Evolutionary conservation across 768 basidiomycete species (phyloP), one percentile per base, ranked within the genome.

Genomic region (Mrakia blollopis): DNA sequence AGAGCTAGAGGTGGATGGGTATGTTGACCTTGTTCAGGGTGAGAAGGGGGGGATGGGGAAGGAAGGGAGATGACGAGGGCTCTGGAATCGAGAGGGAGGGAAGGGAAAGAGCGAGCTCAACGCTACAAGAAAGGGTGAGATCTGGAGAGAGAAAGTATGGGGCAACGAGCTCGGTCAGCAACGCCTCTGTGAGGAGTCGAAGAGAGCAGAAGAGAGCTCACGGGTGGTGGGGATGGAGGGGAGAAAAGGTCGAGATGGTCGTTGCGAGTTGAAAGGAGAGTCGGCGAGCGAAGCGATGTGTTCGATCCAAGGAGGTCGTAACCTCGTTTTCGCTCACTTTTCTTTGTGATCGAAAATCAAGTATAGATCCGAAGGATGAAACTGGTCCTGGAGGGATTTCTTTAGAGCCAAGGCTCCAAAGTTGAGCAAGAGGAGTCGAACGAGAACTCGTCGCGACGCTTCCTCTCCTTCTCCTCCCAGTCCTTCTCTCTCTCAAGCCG

Each of bases 11-110:
- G 18, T 1, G 10, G 10, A 18, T 35, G 25, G 7, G 7, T 9
- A 11, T 32, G 4, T 23, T 37, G 65, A 35, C 65, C 16, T n/a
- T 68, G 30, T 28, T 30, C 16, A 18, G 25, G 63, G 8, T 65
- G 63, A 30, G 63, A 30, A 10, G 30, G 14, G 63, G 63, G 57
- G 57, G 30, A 11, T 21, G n/a, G 63, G 63, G 39, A 13, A 41
- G 65, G 21, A 25, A n/a, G 35, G 37, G 65, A 68, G 65, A 68
- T 68, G 65, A 68, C 65, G 65, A 68, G 65, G 25, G 3, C 65
- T 68, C 65, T 21, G 7, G 65, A 68, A 37, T 8, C 35, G 62
- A 68, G 65, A n/a, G 65, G 13, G 35, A 57, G 21, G 65, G 44
- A 44, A 44, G 39, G 47, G 47, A 50, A 50, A 50, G 47, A 50